These are phyloP conservation scores for Pueraria montana DNA, from an alignment of 306 rosid genomes.

Conservation along the genomic window DNA sequence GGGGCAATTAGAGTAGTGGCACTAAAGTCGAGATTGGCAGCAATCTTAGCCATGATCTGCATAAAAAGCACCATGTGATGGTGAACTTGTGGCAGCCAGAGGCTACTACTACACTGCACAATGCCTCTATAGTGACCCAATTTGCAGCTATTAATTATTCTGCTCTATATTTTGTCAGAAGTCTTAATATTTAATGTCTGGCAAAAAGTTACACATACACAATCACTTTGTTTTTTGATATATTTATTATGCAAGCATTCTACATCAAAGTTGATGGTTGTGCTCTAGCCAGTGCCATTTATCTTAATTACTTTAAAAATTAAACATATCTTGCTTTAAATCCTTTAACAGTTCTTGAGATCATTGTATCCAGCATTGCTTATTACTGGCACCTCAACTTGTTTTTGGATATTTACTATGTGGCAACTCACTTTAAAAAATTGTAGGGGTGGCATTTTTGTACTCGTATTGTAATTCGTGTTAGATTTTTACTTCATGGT, in stretches of 20 bases:
- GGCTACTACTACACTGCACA: neutral
- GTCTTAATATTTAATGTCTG: neutral
- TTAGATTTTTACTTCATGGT: neutral
- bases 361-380: slow-evolving; percentile 16
- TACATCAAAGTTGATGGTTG: slow-evolving; percentile 6
- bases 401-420: neutral
- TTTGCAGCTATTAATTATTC: neutral
- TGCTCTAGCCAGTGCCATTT: slow-evolving; percentile 2
- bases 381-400: neutral
- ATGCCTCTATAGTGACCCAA: neutral
- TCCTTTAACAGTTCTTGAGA: neutral
- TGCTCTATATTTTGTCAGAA: slow-evolving; percentile 3
- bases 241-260: neutral
- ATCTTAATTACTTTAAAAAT: slow-evolving; percentile 8
- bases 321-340: neutral
- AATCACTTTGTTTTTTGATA: neutral
- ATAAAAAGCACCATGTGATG: neutral
- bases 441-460: slow-evolving; percentile 6
- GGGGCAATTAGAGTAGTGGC: neutral
- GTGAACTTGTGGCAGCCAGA: neutral
- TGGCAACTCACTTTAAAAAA: neutral
- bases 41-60: neutral
- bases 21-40: neutral
- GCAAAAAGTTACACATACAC: neutral
- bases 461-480: neutral